These are phyloP conservation scores for Immersiella caudata DNA, from an alignment of 495 filamentous ascomycete species.

Conservation along the genomic window DNA sequence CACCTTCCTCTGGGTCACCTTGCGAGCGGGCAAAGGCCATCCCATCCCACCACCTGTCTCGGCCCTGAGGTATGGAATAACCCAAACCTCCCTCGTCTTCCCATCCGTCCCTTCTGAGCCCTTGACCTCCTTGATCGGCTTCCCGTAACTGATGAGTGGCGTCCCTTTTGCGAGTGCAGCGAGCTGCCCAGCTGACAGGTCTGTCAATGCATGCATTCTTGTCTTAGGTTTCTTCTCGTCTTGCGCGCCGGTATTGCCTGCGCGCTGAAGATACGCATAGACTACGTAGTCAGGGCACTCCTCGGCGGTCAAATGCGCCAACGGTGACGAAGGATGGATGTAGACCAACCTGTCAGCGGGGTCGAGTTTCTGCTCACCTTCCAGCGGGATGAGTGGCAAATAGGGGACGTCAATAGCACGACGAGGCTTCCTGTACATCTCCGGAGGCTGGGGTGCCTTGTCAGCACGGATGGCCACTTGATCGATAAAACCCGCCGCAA, in stretches of 20 bases:
- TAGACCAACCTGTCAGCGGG: conserved; percentile 64
- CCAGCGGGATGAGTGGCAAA: conserved; percentile 77
- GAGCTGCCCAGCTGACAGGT: conserved; percentile 74
- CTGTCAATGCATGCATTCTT: conserved; percentile 84
- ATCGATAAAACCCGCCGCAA: conserved; percentile 92
- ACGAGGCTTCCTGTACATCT: conserved; percentile 68
- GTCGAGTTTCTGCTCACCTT: conserved; percentile 40
- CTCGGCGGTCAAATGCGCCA: conserved; percentile 69
- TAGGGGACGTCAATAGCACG: conserved; percentile 90
- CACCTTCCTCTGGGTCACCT: conserved; percentile 78
- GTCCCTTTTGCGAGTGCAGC: conserved; percentile 81
- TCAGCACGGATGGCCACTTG: conserved; percentile 94
- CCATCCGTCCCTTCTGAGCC: conserved; percentile 46
- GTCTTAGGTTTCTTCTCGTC: conserved; percentile 68
- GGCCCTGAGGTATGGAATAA: conserved; percentile 73
- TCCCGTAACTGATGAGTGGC: conserved; percentile 80
- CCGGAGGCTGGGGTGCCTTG: conserved; percentile 72
- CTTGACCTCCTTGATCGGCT: conserved; percentile 77
- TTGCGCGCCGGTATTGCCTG: conserved; percentile 51
- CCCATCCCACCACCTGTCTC: conserved; percentile 61
- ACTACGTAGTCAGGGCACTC: conserved; percentile 82
- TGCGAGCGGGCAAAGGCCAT: conserved; percentile 83
- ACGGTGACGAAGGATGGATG: conserved; percentile 79
- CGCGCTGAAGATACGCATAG: conserved; percentile 81
- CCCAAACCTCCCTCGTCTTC: conserved; percentile 74